Evolutionary conservation across 164 flowering plant genomes (phyloP), one percentile per base, ranked within the genome.

Genomic region (Sedum album): DNA sequence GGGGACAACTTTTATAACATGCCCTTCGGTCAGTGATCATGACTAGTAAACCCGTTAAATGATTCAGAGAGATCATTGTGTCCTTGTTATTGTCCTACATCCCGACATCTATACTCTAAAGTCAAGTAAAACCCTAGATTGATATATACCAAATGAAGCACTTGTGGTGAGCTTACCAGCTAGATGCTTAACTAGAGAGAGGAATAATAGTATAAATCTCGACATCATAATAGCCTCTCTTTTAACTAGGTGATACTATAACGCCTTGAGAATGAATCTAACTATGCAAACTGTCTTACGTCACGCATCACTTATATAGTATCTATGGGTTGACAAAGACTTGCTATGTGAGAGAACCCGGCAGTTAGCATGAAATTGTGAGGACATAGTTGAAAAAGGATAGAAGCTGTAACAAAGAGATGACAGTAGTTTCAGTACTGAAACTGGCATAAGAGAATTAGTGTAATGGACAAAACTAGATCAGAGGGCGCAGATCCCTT

Each of bases 11-110:
- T 48, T 48, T 18, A 17, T 48, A 48, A 20, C 53, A 1, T 18
- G 53, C 53, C 53, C 21, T 18, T 48, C 53, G 17, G 53, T 48
- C 53, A 48, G 21, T 48, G 53, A 48, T 48, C 53, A 48, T 20
- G 53, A 18, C 53, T 48, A 48, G 53, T 48, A 48, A 17, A 49
- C 55, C 55, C 55, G 55, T 49, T 49, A 49, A 49, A 49, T 49
- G 55, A 49, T 49, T 49, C 55, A 20, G 55, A 49, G 21, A 21
- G n/a, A 17, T 46, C 5, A 14, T 3, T 49, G 25, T 20, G 55
- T 49, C 55, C 48, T 44, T 44, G 48, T 11, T 44, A 17, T 35
- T 35, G 38, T 35, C 38, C 38, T 35, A 35, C 46, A 8, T 42
- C 46, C 17, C 51, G 15, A 46, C 51, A 46, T 49, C 55, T 49